Base-by-base conservation (phyloP, 495 filamentous ascomycete species). In the Aspergillus kassunensis region DNA sequence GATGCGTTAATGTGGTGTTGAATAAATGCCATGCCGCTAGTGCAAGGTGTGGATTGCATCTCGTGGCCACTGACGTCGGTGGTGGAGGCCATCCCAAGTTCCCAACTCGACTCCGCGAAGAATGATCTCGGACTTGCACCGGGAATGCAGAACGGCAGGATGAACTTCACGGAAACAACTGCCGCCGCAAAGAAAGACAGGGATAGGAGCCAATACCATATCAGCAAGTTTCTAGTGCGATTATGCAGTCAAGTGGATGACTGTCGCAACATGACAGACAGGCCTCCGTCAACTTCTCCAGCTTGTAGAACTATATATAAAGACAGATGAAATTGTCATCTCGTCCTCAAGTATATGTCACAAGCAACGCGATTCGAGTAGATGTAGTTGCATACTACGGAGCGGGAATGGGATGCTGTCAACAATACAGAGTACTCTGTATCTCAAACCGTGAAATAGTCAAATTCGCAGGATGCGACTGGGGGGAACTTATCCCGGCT, bases 41-140 rank as follows among this genome's bases (percentile, higher is more conserved):
- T 35, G 12, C 29, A 37, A 8, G 31, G 4, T 51, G 25, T 42
- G 25, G 50, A 46, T n/a, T 19, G 31, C 23, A 37, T 45, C 11
- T 45, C 34, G 20, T 37, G 21, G 51, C 51, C 51, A 24, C 51
- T 53, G 51, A 53, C 51, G 51, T 53, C 42, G 51, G 51, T 46
- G 51, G 51, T 46, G 51, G 51, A 46, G 41, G 51, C 41, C n/a
- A n/a, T n/a, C n/a, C n/a, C 19, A 43, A 34, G 25, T 6, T n/a
- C n/a, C n/a, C 29, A 51, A 29, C 30, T 20, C 15, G 41, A 18
- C 31, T 24, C 49, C 40, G 16, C 23, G 37, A 50, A 19, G 18
- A 41, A 41, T 30, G 24, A 49, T 27, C 4, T 27, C 24, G 24
- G 24, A 27, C 2, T 34, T 34, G 31, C n/a, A 15, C 6, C 11